These are phyloP conservation scores for Entomortierella chlamydospora DNA, from an alignment of 192 early-diverging fungal species.

Conservation along the genomic window DNA sequence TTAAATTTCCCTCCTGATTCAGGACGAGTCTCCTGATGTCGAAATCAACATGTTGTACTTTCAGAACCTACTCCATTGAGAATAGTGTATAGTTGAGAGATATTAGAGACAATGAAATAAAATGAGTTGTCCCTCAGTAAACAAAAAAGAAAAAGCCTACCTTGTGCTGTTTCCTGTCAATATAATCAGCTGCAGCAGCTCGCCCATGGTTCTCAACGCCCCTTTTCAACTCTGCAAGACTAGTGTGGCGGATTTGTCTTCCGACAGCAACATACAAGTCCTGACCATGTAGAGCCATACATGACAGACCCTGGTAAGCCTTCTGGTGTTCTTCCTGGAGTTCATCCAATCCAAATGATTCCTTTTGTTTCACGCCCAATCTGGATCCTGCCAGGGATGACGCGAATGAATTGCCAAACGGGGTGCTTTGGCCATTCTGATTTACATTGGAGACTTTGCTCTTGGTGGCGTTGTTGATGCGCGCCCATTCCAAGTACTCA, in stretches of 20 bases:
- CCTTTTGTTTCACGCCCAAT: not conserved
- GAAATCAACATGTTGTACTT: conserved; percentile 65
- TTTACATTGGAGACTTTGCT: not conserved
- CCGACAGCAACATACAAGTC: conserved; percentile 73
- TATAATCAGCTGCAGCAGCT: conserved; percentile 25
- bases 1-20: conserved; percentile 68
- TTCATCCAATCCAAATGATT: conserved; percentile 35
- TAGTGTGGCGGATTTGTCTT: conserved; percentile 67
- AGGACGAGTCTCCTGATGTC: conserved; percentile 65
- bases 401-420: not conserved
- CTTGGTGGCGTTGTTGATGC: conserved; percentile 9
- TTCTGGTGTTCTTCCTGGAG: conserved; percentile 33
- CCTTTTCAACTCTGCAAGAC: conserved; percentile 71
- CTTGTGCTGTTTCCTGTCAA: conserved; percentile 50
- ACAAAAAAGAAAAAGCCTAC: conserved; percentile 16
- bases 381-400: not conserved
- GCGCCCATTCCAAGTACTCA: conserved; percentile 49
- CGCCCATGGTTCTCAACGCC: conserved; percentile 59
- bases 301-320: conserved; percentile 34
- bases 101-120: too few species aligned
- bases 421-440: not conserved
- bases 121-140: too few species aligned
- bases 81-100: not conserved
- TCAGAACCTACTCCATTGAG: conserved; percentile 41
- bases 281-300: conserved; percentile 62